Evolutionary conservation across 2,329 filamentous ascomycete species (phyloP).

Genomic region (Fusarium tuaranense): DNA sequence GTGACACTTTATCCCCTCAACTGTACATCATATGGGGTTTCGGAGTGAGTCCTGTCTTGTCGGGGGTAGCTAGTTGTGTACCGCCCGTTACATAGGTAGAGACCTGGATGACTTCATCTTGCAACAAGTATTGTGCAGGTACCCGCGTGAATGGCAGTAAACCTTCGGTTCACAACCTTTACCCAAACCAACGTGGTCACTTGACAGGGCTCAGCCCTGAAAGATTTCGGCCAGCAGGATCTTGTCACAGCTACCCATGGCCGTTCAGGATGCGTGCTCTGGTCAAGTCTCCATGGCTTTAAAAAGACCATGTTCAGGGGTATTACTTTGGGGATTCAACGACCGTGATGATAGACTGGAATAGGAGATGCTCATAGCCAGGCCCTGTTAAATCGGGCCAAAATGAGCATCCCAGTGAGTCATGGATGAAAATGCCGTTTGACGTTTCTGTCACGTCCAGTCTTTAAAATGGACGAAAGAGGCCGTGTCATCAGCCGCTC

Average conservation of each 20-base stretch:
- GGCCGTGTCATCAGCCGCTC: slow-evolving; percentile 35
- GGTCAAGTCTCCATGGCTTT: neutral
- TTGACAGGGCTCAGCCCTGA: neutral
- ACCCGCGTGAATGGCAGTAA: neutral
- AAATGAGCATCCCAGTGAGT: neutral
- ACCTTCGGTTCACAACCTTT: neutral
- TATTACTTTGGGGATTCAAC: neutral
- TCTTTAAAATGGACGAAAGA: neutral
- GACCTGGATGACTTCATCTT: neutral
- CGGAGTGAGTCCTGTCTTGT: neutral
- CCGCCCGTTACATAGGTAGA: neutral
- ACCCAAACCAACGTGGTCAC: neutral
- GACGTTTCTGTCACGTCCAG: neutral
- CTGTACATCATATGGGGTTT: neutral
- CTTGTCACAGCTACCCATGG: no score
- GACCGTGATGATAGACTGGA: neutral
- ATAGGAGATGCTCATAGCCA: neutral
- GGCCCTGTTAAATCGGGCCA: neutral
- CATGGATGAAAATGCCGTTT: neutral
- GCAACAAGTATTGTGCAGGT: neutral
- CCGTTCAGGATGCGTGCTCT: neutral
- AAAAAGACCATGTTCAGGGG: neutral
- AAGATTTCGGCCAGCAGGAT: neutral
- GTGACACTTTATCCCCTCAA: neutral
- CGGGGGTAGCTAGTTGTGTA: neutral